Evolutionary conservation across 2,329 filamentous ascomycete species (phyloP).

Genomic region (Albophoma yamanashiensis): DNA sequence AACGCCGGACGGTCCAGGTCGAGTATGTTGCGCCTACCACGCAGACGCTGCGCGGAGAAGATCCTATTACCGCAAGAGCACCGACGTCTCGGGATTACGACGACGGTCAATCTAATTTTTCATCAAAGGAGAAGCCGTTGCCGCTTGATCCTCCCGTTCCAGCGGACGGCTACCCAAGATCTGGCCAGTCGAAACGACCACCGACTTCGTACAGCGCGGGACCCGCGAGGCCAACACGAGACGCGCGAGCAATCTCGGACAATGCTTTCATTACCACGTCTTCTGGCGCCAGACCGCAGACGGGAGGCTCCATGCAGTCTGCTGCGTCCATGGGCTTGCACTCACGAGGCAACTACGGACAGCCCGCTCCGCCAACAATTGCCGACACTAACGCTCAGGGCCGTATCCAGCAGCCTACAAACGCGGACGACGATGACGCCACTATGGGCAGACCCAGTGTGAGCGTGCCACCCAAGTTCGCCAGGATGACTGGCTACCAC

Average conservation of each 20-base stretch:
- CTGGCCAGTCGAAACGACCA: constrained; percentile 28
- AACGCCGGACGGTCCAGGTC: constrained; percentile 89
- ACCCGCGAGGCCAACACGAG: constrained; percentile 15
- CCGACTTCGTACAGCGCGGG: constrained; percentile 32
- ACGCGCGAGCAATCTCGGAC: constrained; percentile 27
- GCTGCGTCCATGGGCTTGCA: constrained; percentile 52
- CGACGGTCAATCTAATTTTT: constrained; percentile 16
- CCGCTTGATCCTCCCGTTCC: constrained; percentile 44
- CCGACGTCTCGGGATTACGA: constrained; percentile 33
- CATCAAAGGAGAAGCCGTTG: constrained; percentile 44
- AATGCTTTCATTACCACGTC: constrained; percentile 33
- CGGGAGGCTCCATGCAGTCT: constrained; percentile 70
- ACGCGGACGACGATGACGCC: constrained; percentile 56
- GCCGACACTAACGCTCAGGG: constrained; percentile 84
- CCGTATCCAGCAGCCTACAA: constrained; percentile 68
- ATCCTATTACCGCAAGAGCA: constrained; percentile 13
- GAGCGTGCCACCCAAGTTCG: constrained; percentile 47
- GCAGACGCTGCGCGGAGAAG: constrained; percentile 62
- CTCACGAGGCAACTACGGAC: constrained; percentile 64
- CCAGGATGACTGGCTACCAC: constrained; percentile 47
- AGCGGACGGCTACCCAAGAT: constrained; percentile 30
- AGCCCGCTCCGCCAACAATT: constrained; percentile 77
- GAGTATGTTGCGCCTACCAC: constrained; percentile 93
- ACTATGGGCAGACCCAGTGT: constrained; percentile 54
- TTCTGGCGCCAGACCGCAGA: constrained; percentile 55